A percentile compares a stretch with the other conserved stretches of the same genome.
phyloP scores from a whole-genome alignment of 306 rosid genomes.

The Corylus americana region DNA sequence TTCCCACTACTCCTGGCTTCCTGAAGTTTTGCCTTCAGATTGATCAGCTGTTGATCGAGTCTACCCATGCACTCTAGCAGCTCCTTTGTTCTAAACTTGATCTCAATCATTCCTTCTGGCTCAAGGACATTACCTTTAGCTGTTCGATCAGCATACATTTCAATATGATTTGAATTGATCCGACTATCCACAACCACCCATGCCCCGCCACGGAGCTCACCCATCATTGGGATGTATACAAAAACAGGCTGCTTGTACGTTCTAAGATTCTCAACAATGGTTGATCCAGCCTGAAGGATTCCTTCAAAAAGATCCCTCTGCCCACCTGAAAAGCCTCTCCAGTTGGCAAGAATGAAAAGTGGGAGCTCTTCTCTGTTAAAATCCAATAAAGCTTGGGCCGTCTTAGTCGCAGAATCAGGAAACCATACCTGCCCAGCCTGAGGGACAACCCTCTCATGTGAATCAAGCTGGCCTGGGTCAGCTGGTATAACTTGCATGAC shows the following conservation, averaged over 20 bases:
- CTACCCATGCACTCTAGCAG: conserved; percentile 92
- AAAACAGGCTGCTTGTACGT: conserved; percentile 93
- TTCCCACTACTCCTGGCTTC: conserved; percentile 62
- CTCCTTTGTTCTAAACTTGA: conserved; percentile 88
- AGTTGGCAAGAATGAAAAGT: conserved; percentile 91
- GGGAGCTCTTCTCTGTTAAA: conserved; percentile 97
- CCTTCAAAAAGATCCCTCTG: conserved; percentile 99
- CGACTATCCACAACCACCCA: conserved; percentile 97
- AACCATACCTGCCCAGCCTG: conserved; percentile 99
- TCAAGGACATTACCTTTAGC: conserved; percentile 97
- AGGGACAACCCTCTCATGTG: conserved; percentile 95
- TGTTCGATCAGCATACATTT: conserved; percentile 89
- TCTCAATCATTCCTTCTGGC: conserved; percentile 99
- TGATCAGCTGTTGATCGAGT: conserved; percentile 75
- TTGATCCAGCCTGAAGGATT: conserved; percentile 98
- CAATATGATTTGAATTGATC: conserved; percentile 87
- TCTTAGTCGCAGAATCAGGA: conserved; percentile 93
- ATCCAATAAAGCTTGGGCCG: conserved; percentile 92
- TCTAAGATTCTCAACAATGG: conserved; percentile 97
- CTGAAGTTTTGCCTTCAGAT: conserved; percentile 68
- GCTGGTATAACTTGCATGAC: conserved; percentile 98
- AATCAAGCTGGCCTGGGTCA: conserved; percentile 99
- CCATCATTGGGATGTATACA: conserved; percentile 96
- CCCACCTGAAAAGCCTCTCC: conserved; percentile 99
- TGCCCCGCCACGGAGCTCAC: conserved; percentile 98